Evolutionary conservation across 1,284 basidiomycete genomes (phyloP).

Genomic region (Fomitopsis betulina): DNA sequence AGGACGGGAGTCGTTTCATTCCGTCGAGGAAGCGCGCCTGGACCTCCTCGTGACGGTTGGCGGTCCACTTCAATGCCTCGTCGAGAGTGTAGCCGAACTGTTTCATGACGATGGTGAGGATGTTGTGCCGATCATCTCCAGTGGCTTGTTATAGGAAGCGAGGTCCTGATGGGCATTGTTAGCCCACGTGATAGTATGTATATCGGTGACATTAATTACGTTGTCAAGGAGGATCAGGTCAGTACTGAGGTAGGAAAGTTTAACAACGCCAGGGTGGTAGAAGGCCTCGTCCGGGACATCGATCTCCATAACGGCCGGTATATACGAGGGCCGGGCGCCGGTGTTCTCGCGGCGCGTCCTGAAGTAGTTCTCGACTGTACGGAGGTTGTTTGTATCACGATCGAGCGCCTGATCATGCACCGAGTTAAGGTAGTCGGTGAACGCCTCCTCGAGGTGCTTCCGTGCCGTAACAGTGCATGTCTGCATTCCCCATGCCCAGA

Average conservation of each 20-base stretch:
- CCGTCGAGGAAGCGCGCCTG: slow-evolving; percentile 23
- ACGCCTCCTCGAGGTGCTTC: slow-evolving; percentile 11
- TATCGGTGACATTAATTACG: slow-evolving; percentile 25
- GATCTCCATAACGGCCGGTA: slow-evolving; percentile 25
- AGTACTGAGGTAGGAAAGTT: slow-evolving; percentile 14
- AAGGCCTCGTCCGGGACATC: slow-evolving; percentile 29
- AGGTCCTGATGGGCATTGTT: slow-evolving; percentile 19
- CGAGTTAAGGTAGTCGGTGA: slow-evolving; percentile 22
- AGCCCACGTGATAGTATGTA: slow-evolving; percentile 13
- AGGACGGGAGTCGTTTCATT: slow-evolving; percentile 16
- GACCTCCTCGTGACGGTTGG: slow-evolving; percentile 22
- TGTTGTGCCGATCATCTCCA: slow-evolving; percentile 21
- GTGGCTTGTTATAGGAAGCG: slow-evolving; percentile 22
- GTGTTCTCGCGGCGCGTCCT: slow-evolving; percentile 23
- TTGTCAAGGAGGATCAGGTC: slow-evolving; percentile 16
- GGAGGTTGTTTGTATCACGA: slow-evolving; percentile 19
- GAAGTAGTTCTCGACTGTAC: slow-evolving; percentile 28
- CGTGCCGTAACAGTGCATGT: slow-evolving; percentile 5
- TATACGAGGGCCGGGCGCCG: slow-evolving; percentile 27
- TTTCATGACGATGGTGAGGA: slow-evolving; percentile 12
- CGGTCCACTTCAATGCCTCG: slow-evolving; percentile 28
- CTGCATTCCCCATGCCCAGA: slow-evolving; percentile 12
- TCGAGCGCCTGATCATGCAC: slow-evolving; percentile 25
- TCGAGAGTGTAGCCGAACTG: slow-evolving; percentile 19
- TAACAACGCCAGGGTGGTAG: slow-evolving; percentile 25